Conservation (phyloP, 306 rosid genomes). For the Parietaria judaica region DNA sequence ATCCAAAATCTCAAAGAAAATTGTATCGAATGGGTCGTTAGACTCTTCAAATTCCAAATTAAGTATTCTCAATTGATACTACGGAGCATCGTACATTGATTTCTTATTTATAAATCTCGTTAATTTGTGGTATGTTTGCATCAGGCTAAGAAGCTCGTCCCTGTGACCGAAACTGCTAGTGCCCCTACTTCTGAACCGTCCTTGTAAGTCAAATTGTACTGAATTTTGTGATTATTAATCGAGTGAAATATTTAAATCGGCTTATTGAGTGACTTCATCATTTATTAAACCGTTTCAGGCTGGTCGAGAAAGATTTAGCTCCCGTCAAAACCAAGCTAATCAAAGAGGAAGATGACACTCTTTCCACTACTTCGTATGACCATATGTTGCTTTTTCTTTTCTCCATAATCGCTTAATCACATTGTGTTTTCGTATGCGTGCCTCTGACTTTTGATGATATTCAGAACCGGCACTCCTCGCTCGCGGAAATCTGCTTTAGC, state of each 20-base stretch:
- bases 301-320: conserved; percentile 38
- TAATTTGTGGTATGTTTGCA: conserved; percentile 4
- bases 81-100: neutral
- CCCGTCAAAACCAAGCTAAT: conserved; percentile 29
- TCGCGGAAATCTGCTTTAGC: conserved; percentile 44
- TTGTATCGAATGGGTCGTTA: too few species aligned
- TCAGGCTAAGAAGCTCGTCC: conserved; percentile 46
- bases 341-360: conserved; percentile 67
- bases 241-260: neutral
- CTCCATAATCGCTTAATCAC: neutral
- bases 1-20: too few species aligned
- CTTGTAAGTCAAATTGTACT: conserved; percentile 36
- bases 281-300: conserved; percentile 32
- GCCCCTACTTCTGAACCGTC: conserved; percentile 34
- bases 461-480: conserved; percentile 47
- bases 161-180: conserved; percentile 29
- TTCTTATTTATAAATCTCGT: conserved; percentile 13
- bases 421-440: neutral
- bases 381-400: conserved; percentile 11
- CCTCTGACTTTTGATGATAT: conserved; percentile 8
- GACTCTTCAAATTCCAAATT: too few species aligned
- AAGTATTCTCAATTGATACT: too few species aligned
- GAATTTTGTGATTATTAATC: neutral
- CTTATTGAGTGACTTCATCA: neutral
- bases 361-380: conserved; percentile 76